Evolutionary conservation across 768 basidiomycete genomes (phyloP).

Genomic region (Hericium erinaceus): DNA sequence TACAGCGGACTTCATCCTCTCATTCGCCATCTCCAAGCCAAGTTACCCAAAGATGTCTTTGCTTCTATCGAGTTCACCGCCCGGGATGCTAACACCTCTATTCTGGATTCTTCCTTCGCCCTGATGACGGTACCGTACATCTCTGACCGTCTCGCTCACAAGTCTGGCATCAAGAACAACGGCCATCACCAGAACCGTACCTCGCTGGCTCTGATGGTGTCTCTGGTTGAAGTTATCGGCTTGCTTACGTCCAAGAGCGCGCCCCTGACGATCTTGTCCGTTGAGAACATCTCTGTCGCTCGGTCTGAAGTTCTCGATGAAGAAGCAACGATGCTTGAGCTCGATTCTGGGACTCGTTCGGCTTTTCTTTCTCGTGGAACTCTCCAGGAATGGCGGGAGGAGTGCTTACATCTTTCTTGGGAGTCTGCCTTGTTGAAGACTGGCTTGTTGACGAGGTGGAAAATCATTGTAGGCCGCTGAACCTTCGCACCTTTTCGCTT

Average conservation of each 20-base stretch:
- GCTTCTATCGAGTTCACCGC: not conserved
- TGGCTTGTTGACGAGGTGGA: slow-evolving; percentile 40
- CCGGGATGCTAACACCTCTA: not conserved
- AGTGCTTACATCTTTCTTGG: slow-evolving; percentile 38
- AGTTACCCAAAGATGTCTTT: not conserved
- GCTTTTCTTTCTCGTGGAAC: slow-evolving; percentile 25
- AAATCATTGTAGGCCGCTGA: slow-evolving; percentile 20
- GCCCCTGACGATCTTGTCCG: not conserved
- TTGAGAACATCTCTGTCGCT: not conserved
- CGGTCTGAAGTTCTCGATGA: not conserved
- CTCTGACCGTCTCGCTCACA: not conserved
- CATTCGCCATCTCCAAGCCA: not conserved
- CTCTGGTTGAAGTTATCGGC: not conserved
- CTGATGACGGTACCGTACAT: not conserved
- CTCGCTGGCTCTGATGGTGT: not conserved
- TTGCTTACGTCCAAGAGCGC: not conserved
- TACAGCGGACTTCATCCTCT: not conserved
- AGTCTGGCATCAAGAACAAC: not conserved
- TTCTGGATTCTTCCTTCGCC: not conserved
- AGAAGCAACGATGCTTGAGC: not conserved
- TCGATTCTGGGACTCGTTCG: not conserved
- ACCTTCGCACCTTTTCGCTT: not conserved
- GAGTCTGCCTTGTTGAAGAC: slow-evolving; percentile 41
- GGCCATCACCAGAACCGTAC: not conserved
- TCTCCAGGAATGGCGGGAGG: slow-evolving; percentile 33